A percentile compares a stretch with the other conserved stretches of the same genome.
phyloP scores from a whole-genome alignment of 1,284 basidiomycete genomes.

The Cryptococcus wingfieldii region DNA sequence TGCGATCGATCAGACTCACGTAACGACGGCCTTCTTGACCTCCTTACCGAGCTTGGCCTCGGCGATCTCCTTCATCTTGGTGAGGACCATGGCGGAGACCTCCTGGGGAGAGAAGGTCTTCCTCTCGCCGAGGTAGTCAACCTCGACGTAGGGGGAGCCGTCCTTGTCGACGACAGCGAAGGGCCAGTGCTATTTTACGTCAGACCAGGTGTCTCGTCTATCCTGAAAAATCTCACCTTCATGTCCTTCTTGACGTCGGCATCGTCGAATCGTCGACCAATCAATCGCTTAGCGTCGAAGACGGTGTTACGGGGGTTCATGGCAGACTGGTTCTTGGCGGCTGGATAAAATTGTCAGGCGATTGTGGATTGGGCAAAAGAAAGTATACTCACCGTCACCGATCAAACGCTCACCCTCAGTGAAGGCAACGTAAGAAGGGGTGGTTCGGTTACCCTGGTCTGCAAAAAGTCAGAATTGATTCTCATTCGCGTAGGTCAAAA shows the following conservation, averaged over 20 bases:
- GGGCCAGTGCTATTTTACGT: conserved; percentile 55
- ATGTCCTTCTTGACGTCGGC: conserved; percentile 75
- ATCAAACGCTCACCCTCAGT: conserved; percentile 84
- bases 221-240: conserved; percentile 26
- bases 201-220: neutral
- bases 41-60: conserved; percentile 62
- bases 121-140: conserved; percentile 78
- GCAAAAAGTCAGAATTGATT: conserved; percentile 54
- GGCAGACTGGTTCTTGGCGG: conserved; percentile 82
- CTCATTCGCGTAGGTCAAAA: neutral
- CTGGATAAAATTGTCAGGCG: conserved; percentile 32
- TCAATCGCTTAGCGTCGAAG: conserved; percentile 96
- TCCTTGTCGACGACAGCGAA: conserved; percentile 73
- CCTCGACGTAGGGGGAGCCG: conserved; percentile 80
- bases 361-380: neutral
- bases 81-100: conserved; percentile 97
- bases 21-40: conserved; percentile 63
- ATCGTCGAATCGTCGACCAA: conserved; percentile 58
- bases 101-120: conserved; percentile 62
- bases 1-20: conserved; percentile 36
- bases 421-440: conserved; percentile 90
- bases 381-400: conserved; percentile 52
- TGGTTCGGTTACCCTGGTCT: conserved; percentile 96
- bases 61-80: conserved; percentile 90
- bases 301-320: conserved; percentile 89